phyloP scores from a whole-genome alignment of 2,329 filamentous ascomycete genomes.

The Fonsecaea nubica region DNA sequence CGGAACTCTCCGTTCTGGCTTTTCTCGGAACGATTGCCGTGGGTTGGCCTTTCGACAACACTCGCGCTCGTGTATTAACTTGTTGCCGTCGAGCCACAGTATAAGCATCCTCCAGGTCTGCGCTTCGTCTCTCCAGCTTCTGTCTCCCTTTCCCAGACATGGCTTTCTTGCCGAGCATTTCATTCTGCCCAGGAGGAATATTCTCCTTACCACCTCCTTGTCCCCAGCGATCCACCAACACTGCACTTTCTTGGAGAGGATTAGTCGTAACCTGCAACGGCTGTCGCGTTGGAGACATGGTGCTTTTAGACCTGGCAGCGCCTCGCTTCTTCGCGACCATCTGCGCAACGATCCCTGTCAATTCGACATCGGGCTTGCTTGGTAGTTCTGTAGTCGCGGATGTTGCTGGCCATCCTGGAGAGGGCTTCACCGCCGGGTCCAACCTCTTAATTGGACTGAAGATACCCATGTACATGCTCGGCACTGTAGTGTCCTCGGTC shows the following conservation, averaged over 20 bases:
- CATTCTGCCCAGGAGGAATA: conserved; percentile 57
- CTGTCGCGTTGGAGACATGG: conserved; percentile 42
- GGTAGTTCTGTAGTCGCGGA: neutral
- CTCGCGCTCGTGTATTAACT: neutral
- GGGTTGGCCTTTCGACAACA: neutral
- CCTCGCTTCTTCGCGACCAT: conserved; percentile 43
- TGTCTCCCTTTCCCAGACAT: neutral
- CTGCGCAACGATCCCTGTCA: conserved; percentile 46
- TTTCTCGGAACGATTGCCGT: conserved; percentile 17
- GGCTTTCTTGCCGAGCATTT: conserved; percentile 5
- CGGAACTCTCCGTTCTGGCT: conserved; percentile 3
- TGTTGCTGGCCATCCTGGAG: neutral
- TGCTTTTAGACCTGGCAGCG: neutral
- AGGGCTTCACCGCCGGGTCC: conserved; percentile 6
- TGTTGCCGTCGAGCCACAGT: neutral
- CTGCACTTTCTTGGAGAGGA: conserved; percentile 50
- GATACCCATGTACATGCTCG: conserved; percentile 53
- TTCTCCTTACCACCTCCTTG: conserved; percentile 69
- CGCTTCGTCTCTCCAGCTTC: neutral
- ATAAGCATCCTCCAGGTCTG: neutral
- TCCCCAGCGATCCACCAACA: conserved; percentile 57
- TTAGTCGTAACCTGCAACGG: conserved; percentile 56
- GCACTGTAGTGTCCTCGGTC: conserved; percentile 50
- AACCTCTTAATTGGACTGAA: conserved; percentile 50
- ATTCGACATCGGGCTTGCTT: conserved; percentile 38